Evolutionary conservation across 805 yeast species (phyloP), one percentile per base, ranked within the genome.

Genomic region (Debaryomyces tyrocola): DNA sequence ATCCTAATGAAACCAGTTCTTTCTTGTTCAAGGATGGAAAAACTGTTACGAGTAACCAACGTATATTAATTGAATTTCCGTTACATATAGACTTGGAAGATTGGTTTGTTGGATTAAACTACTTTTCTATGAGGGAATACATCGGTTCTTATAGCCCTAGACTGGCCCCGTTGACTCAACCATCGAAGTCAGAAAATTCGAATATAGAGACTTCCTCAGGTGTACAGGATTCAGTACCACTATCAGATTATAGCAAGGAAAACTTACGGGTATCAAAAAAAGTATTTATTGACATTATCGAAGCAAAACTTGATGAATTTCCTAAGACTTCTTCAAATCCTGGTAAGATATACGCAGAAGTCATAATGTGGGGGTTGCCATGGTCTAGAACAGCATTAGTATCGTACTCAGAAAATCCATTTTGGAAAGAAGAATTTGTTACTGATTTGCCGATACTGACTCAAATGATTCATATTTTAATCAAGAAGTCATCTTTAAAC

Each of bases 361-460:
- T 90, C 2, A 68, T 77, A 14, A 73, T 88, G 61, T 86, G 94
- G 85, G 83, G 80, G 15, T 73, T 80, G 40, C 81, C 85, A 0
- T 86, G 92, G 89, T 88, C 87, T 33, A 72, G 90, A 53, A 88
- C 97, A 0, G 84, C 90, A 2, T 70, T 80, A 6, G 84, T 84
- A 0, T 67, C 72, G 33, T 69, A 77, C 39, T 54, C 63, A 0
- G 43, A 45, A 2, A 74, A 75, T 45, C 91, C 96, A 1, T 88
- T 88, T 59, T 91, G 96, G 94, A 81, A 90, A 58, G 96, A 91
- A 57, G 80, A 75, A 38, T 86, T 87, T 58, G 67, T 76, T 1
- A 67, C 86, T n/a, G 80, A 83, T 42, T 67, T 84, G 36, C 85
- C 87, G 0, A 69, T 79, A 6, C 67, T 74, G 38, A 80, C 83